Evolutionary conservation across 106 monocot genomes (phyloP), one percentile per base, ranked within the genome.

Genomic region (Allium sativum): DNA sequence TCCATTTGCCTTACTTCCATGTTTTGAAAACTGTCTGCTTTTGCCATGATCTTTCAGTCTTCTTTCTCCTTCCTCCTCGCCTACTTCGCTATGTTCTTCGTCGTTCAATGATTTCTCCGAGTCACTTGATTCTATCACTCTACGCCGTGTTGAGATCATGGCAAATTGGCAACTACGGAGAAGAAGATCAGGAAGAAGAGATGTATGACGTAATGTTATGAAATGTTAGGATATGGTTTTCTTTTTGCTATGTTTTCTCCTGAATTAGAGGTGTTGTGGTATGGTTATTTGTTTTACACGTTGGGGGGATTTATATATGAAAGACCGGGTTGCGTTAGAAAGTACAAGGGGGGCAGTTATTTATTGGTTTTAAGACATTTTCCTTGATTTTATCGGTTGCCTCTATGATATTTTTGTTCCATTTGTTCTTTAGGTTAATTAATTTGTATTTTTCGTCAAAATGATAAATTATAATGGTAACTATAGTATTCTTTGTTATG

Each of bases 201-300:
- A 42, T 8, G 40, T 58, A 42, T 58, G 58, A 21, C 0, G 7
- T 15, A 53, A 15, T 53, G 5, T 53, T 18, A 5, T 18, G 3
- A 22, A 22, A 22, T 22, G 22, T 22, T 22, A 22, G 3, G 22
- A 22, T 1, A 22, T 22, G 22, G 22, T 22, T 22, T 22, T 53
- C 12, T 53, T 18, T 53, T 18, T 53, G 7, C 17, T 53, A 21
- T 57, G 7, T 10, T 40, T 16, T 8, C 40, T 57, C 43, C 59
- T 60, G 44, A 44, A 60, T 60, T 43, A 44, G 59, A 40, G 44
- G 59, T 42, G 59, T 10, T 11, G 59, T 60, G 59, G 59, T 43
- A 21, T 40, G 59, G 10, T 41, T 41, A 42, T 40, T 15, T 41
- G 58, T 40, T 7, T 12, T 41, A 58, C 58, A 58, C 58, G 58